phyloP scores from a whole-genome alignment of 805 yeast species.

The Hanseniaspora jakobsenii region DNA sequence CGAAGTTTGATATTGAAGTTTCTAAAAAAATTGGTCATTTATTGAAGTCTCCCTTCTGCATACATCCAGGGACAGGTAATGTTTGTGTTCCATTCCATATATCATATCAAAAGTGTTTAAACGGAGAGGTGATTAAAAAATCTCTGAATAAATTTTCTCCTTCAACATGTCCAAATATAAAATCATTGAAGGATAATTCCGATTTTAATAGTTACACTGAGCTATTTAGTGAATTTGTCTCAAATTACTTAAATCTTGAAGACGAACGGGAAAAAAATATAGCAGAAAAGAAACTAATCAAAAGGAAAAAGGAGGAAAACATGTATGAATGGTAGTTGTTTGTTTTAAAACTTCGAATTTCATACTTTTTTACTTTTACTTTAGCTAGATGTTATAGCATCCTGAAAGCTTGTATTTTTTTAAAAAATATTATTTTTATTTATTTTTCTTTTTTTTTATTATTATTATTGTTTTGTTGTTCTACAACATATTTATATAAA shows the following conservation, averaged over 20 bases:
- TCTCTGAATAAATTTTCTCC: constrained; percentile 5
- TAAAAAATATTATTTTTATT: background rate
- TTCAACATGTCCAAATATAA: constrained; percentile 12
- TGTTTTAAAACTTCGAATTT: background rate
- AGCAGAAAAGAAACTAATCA: background rate
- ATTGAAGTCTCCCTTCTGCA: constrained; percentile 90
- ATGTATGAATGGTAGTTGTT: constrained; percentile 6
- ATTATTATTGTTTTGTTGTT: too few species aligned
- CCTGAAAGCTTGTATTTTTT: background rate
- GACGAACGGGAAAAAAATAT: constrained; percentile 4
- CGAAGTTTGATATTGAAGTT: constrained; percentile 86
- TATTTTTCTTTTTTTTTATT: background rate
- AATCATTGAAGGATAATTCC: background rate
- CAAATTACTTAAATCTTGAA: constrained; percentile 3
- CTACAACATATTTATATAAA: too few species aligned
- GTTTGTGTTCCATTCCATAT: constrained; percentile 70
- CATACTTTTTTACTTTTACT: too few species aligned
- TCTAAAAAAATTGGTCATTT: constrained; percentile 82
- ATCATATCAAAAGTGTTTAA: constrained; percentile 12
- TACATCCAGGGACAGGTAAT: constrained; percentile 91
- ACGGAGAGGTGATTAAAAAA: background rate
- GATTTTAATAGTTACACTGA: constrained; percentile 7
- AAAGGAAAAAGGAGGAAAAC: background rate
- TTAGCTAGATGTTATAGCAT: too few species aligned
- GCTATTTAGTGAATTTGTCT: constrained; percentile 6